Evolutionary conservation across 495 filamentous ascomycete genomes (phyloP).

Genomic region (Arthonia radiata): DNA sequence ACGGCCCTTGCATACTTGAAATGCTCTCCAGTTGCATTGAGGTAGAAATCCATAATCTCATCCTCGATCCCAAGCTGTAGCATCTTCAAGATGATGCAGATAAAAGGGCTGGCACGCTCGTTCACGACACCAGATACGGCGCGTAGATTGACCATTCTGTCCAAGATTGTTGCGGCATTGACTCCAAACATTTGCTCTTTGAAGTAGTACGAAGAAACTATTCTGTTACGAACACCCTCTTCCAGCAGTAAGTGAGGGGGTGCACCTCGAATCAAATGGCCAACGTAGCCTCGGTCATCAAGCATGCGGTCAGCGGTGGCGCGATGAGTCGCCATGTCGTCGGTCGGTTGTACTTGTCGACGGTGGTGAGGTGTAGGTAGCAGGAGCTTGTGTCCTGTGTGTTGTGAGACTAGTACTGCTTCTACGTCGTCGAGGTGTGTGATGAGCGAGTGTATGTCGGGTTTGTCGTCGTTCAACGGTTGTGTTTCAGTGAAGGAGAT

Average conservation of each 20-base stretch:
- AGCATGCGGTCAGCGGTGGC: constrained; percentile 20
- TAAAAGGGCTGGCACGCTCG: constrained; percentile 64
- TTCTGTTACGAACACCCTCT: constrained; percentile 79
- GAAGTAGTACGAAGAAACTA: constrained; percentile 87
- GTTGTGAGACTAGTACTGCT: too few species aligned
- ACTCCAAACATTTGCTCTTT: constrained; percentile 95
- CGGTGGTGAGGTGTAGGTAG: too few species aligned
- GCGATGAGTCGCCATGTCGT: constrained; percentile 17
- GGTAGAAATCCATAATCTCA: constrained; percentile 58
- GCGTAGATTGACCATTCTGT: constrained; percentile 66
- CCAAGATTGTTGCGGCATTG: constrained; percentile 71
- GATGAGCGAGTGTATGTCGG: too few species aligned
- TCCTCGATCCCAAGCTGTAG: constrained; percentile 62
- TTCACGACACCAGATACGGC: constrained; percentile 72
- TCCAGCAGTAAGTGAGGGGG: constrained; percentile 82
- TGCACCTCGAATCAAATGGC: constrained; percentile 44
- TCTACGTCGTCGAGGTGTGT: too few species aligned
- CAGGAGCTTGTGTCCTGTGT: too few species aligned
- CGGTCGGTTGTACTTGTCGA: too few species aligned
- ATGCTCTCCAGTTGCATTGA: constrained; percentile 37
- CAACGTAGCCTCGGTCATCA: constrained; percentile 29
- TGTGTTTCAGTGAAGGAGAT: too few species aligned
- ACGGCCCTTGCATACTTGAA: constrained; percentile 56
- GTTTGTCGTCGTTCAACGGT: too few species aligned
- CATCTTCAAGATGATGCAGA: constrained; percentile 88